Evolutionary conservation across 441 rosid genomes (phyloP).

Genomic region (Syzygium syzygioides): DNA sequence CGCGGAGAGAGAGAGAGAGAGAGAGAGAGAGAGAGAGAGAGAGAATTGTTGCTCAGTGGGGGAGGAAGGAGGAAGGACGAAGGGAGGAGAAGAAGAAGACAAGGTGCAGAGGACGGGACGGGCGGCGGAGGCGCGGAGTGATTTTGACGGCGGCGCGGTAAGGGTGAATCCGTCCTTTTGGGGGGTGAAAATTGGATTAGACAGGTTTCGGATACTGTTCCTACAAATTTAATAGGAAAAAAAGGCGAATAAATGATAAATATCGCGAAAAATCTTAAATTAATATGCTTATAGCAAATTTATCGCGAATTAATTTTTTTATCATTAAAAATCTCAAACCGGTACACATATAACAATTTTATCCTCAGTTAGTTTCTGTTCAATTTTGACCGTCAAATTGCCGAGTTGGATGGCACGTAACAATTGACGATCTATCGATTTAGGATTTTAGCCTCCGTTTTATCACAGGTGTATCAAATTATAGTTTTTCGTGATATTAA

Average conservation of each 20-base stretch:
- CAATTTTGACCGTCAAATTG: too few relatives aligned
- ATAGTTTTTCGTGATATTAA: too few relatives aligned
- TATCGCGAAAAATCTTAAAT: too few relatives aligned
- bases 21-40: not conserved
- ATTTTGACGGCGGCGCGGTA: not conserved
- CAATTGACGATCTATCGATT: too few relatives aligned
- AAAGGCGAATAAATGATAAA: too few relatives aligned
- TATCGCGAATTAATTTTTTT: too few relatives aligned
- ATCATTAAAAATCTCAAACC: accelerated
- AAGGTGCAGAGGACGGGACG: not conserved
- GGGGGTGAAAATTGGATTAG: not conserved
- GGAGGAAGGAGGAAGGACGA: not conserved
- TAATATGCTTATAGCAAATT: accelerated
- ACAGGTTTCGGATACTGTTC: not conserved
- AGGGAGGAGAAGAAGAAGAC: not conserved
- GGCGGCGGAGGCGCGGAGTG: not conserved
- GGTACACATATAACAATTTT: too few relatives aligned
- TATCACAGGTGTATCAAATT: too few relatives aligned
- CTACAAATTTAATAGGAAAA: too few relatives aligned
- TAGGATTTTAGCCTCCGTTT: too few relatives aligned
- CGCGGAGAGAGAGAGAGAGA: not conserved
- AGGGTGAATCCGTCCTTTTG: not conserved
- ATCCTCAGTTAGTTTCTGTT: too few relatives aligned
- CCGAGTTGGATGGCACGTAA: too few relatives aligned
- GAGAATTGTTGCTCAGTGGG: not conserved